Evolutionary conservation across 106 monocot genomes (phyloP), one percentile per base, ranked within the genome.

Genomic region (Dendrobium catenatum): DNA sequence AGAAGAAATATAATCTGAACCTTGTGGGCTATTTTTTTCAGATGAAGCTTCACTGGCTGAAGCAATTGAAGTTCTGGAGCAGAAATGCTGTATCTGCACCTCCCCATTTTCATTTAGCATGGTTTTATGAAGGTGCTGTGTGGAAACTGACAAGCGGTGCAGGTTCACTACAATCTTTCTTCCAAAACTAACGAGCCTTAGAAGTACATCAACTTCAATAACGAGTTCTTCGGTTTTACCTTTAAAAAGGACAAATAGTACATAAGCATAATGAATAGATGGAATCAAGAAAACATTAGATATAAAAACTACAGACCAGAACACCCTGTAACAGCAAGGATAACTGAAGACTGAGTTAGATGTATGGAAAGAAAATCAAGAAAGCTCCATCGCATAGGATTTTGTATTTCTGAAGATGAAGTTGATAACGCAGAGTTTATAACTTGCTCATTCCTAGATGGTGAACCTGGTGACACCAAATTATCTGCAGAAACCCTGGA

Each of bases 291-390:
- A 81, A 89, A 85, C 11, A 78, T 13, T 42, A 46, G 24, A 82
- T n/a, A 41, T 44, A 51, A 54, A 37, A 66, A 68, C 68, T 73
- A 83, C 55, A 88, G 79, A 96, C 95, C 93, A 79, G 72, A 86
- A 81, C 51, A 81, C 81, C 88, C 84, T 9, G 46, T 29, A 82
- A 87, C 82, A 77, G 86, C 83, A 82, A 93, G 86, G 51, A 77
- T 82, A 64, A 96, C 27, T 76, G 77, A 87, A 83, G 86, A 91
- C 17, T 85, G 87, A 76, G 85, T 86, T 43, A 90, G 15, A 27
- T 88, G 70, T 27, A 93, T 31, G 79, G 80, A 44, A 68, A 90
- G 64, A 66, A 55, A 72, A 18, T 84, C 82, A 61, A 85, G 47
- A 24, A 80, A 80, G 43, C 77, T 74, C 74, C 47, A 81, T 27